Percentiles rank a stretch among this genome's conserved stretches.
These are phyloP conservation scores for Paraurostyla sp. DNA, from an alignment of 73 alveolate species.

Conservation along the genomic window DNA sequence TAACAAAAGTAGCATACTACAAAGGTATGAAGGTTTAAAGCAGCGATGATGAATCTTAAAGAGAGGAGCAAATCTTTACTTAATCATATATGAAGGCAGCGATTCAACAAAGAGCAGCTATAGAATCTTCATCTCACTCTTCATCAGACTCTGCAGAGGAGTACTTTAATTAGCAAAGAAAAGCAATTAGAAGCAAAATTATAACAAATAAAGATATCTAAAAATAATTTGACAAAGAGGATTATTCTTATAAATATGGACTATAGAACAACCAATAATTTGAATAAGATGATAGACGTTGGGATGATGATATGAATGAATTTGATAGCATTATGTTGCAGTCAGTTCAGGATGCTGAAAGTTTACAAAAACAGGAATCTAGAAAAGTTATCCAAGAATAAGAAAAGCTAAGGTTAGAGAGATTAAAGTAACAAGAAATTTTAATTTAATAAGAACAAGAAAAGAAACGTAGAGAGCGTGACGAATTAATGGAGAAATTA, in stretches of 20 bases:
- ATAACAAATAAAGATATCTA: neutral
- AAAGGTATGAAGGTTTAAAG: constrained; percentile 9
- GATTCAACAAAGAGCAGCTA: neutral
- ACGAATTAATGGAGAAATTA: constrained; percentile 62
- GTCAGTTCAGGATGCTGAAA: constrained; percentile 22
- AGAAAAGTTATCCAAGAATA: neutral
- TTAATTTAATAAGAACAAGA: constrained; percentile 21
- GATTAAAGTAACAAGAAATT: constrained; percentile 21
- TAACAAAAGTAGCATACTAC: neutral
- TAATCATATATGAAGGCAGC: neutral
- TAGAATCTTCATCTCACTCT: neutral
- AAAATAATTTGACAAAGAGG: constrained; percentile 35
- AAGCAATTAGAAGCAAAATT: constrained; percentile 11
- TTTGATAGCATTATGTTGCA: constrained; percentile 39
- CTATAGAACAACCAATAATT: neutral
- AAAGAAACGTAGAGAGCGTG: constrained; percentile 45
- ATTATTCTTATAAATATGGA: neutral
- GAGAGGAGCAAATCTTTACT: neutral
- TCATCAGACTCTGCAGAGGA: constrained; percentile 50
- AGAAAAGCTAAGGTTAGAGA: constrained; percentile 16
- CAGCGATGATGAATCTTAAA: neutral
- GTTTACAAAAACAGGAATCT: constrained; percentile 28
- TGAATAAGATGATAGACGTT: constrained; percentile 34
- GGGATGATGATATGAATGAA: constrained; percentile 69
- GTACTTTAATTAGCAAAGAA: constrained; percentile 46